phyloP scores from a whole-genome alignment of 163 green algal genomes.

The Scenedesmus sp. region DNA sequence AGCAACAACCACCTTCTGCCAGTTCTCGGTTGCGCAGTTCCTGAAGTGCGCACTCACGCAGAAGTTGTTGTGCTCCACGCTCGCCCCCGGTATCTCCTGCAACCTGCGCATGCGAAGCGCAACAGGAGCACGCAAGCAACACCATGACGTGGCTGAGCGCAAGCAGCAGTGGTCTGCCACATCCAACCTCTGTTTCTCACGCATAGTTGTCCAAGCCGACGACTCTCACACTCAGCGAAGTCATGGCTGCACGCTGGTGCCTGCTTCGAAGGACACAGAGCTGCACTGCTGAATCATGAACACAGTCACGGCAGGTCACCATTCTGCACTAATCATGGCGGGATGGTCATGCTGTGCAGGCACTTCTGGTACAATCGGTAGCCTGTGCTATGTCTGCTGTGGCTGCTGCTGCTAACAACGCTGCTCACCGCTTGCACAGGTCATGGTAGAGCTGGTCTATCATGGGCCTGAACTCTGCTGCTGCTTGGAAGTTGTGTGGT shows the following conservation, averaged over 20 bases:
- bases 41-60: conserved; percentile 96
- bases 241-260: neutral
- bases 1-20: conserved; percentile 68
- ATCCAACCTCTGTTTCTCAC: neutral
- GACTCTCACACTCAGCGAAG: neutral
- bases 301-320: no score
- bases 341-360: no score
- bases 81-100: conserved; percentile 80
- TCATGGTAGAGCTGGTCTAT: conserved; percentile 85
- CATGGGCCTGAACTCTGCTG: conserved; percentile 81
- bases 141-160: neutral
- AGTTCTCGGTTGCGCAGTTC: conserved; percentile 85
- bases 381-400: no score
- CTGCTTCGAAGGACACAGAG: neutral
- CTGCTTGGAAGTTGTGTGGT: conserved; percentile 81
- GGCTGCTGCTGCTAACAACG: neutral
- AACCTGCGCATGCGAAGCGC: conserved; percentile 53
- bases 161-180: neutral
- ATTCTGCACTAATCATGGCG: no score
- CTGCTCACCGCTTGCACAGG: conserved; percentile 66
- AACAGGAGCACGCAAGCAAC: neutral
- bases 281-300: no score
- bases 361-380: no score
- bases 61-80: conserved; percentile 98
- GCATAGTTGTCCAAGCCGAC: neutral